Evolutionary conservation across 2,329 filamentous ascomycete genomes (phyloP).

Genomic region (Fusarium drepaniforme): DNA sequence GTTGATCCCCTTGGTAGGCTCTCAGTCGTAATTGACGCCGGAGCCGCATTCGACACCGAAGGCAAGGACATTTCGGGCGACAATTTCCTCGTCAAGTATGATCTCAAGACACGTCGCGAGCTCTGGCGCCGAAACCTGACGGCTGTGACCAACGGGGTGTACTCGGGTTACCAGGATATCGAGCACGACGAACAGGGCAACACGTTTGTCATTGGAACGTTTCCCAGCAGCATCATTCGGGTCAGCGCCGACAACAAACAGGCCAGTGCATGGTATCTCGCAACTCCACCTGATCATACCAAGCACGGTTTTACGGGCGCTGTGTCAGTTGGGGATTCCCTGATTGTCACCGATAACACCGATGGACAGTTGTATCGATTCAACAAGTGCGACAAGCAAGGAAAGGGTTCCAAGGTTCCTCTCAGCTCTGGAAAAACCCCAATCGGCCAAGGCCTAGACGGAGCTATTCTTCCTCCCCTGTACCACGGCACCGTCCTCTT

Average conservation of each 20-base stretch:
- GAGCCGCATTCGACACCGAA: constrained; percentile 49
- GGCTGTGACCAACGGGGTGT: constrained; percentile 41
- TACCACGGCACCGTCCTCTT: constrained; percentile 52
- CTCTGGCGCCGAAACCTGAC: constrained; percentile 52
- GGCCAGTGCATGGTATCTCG: constrained; percentile 49
- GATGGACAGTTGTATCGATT: constrained; percentile 50
- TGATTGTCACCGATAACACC: constrained; percentile 48
- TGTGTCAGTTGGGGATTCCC: constrained; percentile 21
- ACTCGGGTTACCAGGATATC: constrained; percentile 55
- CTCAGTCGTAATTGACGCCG: constrained; percentile 52
- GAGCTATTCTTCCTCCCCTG: constrained; percentile 48
- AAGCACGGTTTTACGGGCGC: constrained; percentile 7
- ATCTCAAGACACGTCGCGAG: constrained; percentile 38
- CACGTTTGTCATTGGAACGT: constrained; percentile 54
- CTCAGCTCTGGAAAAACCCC: background rate
- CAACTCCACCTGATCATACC: constrained; percentile 43
- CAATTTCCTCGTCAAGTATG: constrained; percentile 53
- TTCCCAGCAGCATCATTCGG: constrained; percentile 51
- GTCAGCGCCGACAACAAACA: constrained; percentile 46
- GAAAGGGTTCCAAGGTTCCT: background rate
- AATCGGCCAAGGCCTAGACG: constrained; percentile 37
- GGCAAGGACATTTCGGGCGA: constrained; percentile 52
- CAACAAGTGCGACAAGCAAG: constrained; percentile 39
- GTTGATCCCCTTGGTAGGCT: constrained; percentile 49
- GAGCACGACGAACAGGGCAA: constrained; percentile 51